Conservation (phyloP, 768 basidiomycete species). For the Porpolomopsis calyptriformis region DNA sequence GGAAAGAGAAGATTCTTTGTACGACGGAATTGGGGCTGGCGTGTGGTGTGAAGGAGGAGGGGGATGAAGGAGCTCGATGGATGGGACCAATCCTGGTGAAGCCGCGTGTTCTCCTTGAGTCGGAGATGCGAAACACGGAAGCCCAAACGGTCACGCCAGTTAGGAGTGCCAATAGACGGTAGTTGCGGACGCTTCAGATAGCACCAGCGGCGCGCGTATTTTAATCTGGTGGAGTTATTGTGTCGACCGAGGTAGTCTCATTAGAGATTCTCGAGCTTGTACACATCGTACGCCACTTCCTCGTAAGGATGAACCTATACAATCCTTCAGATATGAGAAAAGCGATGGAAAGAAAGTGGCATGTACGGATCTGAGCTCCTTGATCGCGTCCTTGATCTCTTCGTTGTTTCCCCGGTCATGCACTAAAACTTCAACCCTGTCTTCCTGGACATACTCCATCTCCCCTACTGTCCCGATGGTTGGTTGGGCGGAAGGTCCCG, state of each 20-base stretch:
- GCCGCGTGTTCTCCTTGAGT: constrained; percentile 44
- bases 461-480: constrained; percentile 32
- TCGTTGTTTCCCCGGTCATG: constrained; percentile 25
- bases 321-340: not conserved
- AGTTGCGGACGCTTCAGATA: too few relatives aligned
- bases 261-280: constrained; percentile 37
- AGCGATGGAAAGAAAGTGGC: constrained; percentile 2
- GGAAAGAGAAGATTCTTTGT: constrained; percentile 29
- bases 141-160: too few relatives aligned
- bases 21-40: constrained; percentile 48
- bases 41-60: constrained; percentile 20
- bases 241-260: too few relatives aligned
- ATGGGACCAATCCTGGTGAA: constrained; percentile 37
- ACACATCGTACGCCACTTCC: constrained; percentile 48
- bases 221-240: too few relatives aligned
- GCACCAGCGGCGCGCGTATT: too few relatives aligned
- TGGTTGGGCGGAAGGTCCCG: constrained; percentile 32
- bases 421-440: constrained; percentile 44
- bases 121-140: constrained; percentile 20
- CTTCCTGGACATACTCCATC: constrained; percentile 41
- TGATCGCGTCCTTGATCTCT: constrained; percentile 30
- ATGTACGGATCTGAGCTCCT: constrained; percentile 36
- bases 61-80: constrained; percentile 31
- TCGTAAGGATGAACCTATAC: constrained; percentile 45
- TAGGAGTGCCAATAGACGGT: too few relatives aligned